Percentiles rank a stretch among this genome's conserved stretches.
Conservation (phyloP, 208 protist species). For the Trypanosoma avium region DNA sequence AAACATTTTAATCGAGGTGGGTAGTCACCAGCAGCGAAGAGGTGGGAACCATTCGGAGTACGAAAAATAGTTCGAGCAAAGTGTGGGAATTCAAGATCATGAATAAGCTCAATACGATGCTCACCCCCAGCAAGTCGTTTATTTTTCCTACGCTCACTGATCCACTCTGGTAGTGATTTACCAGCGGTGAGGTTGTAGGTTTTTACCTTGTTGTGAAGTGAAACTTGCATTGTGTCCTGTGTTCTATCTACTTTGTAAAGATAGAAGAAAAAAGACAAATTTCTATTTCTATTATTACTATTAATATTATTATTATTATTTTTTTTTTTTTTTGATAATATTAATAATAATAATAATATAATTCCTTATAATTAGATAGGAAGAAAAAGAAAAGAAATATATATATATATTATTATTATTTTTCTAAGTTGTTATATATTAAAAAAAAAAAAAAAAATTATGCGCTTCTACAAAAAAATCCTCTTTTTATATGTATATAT, state of each 20-base stretch:
- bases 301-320: too few species aligned
- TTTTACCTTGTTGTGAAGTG: conserved; percentile 85
- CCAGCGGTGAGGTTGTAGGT: conserved; percentile 89
- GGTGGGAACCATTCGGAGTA: conserved; percentile 76
- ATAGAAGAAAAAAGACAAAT: too few species aligned
- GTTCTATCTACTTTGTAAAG: neutral
- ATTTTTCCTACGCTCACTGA: conserved; percentile 75
- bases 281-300: too few species aligned
- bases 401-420: too few species aligned
- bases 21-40: conserved; percentile 89
- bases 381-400: too few species aligned
- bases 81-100: conserved; percentile 90
- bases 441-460: conserved; percentile 13
- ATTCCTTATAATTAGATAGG: neutral
- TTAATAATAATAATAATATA: neutral
- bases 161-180: conserved; percentile 86
- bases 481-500: neutral
- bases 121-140: conserved; percentile 50
- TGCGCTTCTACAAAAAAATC: neutral
- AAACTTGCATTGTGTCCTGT: conserved; percentile 65
- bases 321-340: neutral
- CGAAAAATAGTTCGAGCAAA: conserved; percentile 78
- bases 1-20: conserved; percentile 88
- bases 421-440: neutral
- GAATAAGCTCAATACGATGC: conserved; percentile 82